Conservation (phyloP, 164 flowering plant species). For the Hamamelis virginiana region DNA sequence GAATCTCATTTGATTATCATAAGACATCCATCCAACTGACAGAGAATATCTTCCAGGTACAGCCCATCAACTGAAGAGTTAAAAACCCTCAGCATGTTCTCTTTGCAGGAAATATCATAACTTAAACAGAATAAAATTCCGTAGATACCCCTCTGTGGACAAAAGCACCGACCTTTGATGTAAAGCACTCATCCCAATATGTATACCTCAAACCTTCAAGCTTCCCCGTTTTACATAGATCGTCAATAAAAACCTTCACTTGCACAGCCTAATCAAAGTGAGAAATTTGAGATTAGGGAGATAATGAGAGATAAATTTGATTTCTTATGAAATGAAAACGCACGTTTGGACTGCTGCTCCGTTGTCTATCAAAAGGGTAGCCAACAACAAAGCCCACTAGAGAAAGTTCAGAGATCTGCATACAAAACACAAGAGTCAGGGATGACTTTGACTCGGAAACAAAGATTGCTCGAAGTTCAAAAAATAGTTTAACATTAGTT, state of each 20-base stretch:
- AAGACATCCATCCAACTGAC: no score
- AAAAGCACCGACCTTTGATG: slow-evolving; percentile 65
- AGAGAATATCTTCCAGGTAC: no score
- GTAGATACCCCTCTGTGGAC: neutral
- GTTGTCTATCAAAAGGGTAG: slow-evolving; percentile 43
- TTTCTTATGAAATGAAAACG: slow-evolving; percentile 23
- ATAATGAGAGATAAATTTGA: slow-evolving; percentile 4
- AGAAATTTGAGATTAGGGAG: neutral
- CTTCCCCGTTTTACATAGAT: slow-evolving; percentile 57
- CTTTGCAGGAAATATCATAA: no score
- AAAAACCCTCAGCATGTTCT: no score
- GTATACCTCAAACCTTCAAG: slow-evolving; percentile 69
- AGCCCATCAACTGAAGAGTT: no score
- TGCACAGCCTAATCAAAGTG: slow-evolving; percentile 46
- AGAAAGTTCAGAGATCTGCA: slow-evolving; percentile 73
- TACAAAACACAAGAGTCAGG: neutral
- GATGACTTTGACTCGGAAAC: neutral
- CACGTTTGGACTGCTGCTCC: slow-evolving; percentile 42
- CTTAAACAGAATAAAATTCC: neutral
- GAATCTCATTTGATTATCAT: no score
- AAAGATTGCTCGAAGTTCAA: neutral
- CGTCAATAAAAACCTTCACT: slow-evolving; percentile 67
- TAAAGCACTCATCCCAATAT: slow-evolving; percentile 80
- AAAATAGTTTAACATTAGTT: neutral
- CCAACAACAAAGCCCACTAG: slow-evolving; percentile 73